These are phyloP conservation scores for Yamadazyma olivae DNA, from an alignment of 805 yeast genomes.

Conservation along the genomic window DNA sequence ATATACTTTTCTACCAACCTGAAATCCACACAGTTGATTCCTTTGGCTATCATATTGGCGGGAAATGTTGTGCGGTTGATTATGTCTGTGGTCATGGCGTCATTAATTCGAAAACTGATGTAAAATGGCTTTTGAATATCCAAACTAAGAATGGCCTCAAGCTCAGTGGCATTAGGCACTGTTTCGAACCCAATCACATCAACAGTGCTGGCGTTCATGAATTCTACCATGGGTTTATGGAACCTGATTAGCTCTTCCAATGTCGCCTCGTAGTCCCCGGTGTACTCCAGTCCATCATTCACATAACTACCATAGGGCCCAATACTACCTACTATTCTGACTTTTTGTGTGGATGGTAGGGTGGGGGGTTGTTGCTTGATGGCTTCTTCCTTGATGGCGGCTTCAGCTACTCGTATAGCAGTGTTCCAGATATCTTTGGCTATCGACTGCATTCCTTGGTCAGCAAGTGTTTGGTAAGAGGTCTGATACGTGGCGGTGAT, in stretches of 20 bases:
- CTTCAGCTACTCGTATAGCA: constrained; percentile 22
- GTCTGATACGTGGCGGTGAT: constrained; percentile 64
- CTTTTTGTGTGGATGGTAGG: neutral
- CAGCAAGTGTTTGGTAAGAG: constrained; percentile 38
- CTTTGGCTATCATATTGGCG: constrained; percentile 45
- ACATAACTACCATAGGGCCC: constrained; percentile 79
- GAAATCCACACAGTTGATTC: constrained; percentile 67
- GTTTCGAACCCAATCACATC: constrained; percentile 71
- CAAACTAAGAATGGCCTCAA: constrained; percentile 42
- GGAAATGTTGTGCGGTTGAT: neutral
- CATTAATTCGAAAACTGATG: constrained; percentile 34
- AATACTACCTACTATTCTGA: constrained; percentile 53
- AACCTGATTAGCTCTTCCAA: constrained; percentile 43
- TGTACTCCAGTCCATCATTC: constrained; percentile 69
- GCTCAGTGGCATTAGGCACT: constrained; percentile 59
- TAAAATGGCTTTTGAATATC: constrained; percentile 39
- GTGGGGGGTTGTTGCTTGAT: constrained; percentile 17
- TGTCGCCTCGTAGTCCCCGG: constrained; percentile 50
- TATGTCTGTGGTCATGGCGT: constrained; percentile 1
- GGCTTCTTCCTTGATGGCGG: too few species aligned
- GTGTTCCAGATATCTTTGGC: constrained; percentile 17
- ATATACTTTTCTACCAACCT: constrained; percentile 32
- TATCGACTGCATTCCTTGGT: constrained; percentile 13
- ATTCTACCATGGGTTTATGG: constrained; percentile 44
- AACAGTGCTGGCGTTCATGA: constrained; percentile 37